Evolutionary conservation across 2,329 filamentous ascomycete species (phyloP).

Genomic region (Fusarium brevicatenulatum): DNA sequence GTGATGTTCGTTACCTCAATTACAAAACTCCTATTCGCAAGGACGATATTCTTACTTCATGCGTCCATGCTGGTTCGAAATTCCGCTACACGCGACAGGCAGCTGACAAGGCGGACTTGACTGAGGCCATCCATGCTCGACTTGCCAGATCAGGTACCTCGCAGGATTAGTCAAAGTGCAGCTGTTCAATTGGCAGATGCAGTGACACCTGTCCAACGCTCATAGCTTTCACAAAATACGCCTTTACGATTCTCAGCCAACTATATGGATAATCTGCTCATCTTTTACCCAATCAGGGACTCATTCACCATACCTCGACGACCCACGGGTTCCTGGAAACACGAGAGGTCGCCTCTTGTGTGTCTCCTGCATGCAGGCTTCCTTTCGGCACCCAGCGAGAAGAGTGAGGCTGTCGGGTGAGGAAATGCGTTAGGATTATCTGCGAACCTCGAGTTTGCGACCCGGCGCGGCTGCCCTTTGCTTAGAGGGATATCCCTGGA

Average conservation of each 20-base stretch:
- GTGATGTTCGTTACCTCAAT: constrained; percentile 11
- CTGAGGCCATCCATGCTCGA: constrained; percentile 22
- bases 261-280: constrained; percentile 10
- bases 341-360: constrained; percentile 27
- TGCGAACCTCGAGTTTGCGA: constrained; percentile 18
- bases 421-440: not conserved
- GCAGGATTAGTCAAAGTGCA: constrained; percentile 22
- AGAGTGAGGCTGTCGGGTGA: constrained; percentile 40
- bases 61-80: constrained; percentile 5
- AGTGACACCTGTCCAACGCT: constrained; percentile 37
- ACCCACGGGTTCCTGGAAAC: constrained; percentile 17
- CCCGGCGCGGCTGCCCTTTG: not conserved
- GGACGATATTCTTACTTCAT: not conserved
- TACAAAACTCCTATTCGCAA: not conserved
- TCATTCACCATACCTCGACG: not conserved
- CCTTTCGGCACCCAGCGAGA: constrained; percentile 18
- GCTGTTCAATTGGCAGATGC: constrained; percentile 35
- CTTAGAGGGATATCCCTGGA: constrained; percentile 1
- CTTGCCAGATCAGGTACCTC: constrained; percentile 32
- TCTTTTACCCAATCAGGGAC: constrained; percentile 18
- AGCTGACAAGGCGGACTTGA: constrained; percentile 27
- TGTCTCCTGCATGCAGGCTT: constrained; percentile 21
- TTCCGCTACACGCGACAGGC: constrained; percentile 23
- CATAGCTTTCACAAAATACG: constrained; percentile 22
- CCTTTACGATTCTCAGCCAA: constrained; percentile 22